These are phyloP conservation scores for Trichaptum fuscoviolaceum DNA, from an alignment of 768 basidiomycete genomes.

Conservation along the genomic window DNA sequence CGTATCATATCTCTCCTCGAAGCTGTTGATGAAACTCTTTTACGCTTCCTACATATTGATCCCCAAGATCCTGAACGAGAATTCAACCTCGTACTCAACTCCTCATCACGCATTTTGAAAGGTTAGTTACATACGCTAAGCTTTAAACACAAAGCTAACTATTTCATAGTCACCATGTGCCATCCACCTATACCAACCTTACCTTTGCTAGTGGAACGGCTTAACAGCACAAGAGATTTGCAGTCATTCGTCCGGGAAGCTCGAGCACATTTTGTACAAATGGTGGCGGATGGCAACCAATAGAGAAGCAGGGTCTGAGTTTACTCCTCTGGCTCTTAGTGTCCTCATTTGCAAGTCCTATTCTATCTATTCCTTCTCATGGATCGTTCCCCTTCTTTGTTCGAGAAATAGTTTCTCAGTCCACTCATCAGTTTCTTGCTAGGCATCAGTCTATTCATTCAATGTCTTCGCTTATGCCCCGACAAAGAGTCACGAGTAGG, in stretches of 20 bases:
- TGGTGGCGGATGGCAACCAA: neutral
- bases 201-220: slow-evolving; percentile 59
- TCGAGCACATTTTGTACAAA: slow-evolving; percentile 23
- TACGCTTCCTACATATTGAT: slow-evolving; percentile 69
- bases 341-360: neutral
- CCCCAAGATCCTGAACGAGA: slow-evolving; percentile 51
- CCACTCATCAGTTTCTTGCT: too few species aligned
- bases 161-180: slow-evolving; percentile 64
- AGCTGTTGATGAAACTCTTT: slow-evolving; percentile 51
- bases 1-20: slow-evolving; percentile 16
- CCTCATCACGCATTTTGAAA: slow-evolving; percentile 55
- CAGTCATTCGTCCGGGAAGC: slow-evolving; percentile 66
- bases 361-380: neutral
- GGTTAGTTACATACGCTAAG: slow-evolving; percentile 37
- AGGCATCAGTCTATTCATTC: too few species aligned
- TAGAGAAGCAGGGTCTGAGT: neutral
- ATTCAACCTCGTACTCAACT: slow-evolving; percentile 72
- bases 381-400: too few species aligned
- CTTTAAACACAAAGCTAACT: slow-evolving; percentile 4
- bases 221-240: slow-evolving; percentile 68
- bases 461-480: too few species aligned
- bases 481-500: too few species aligned
- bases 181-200: slow-evolving; percentile 66
- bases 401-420: too few species aligned
- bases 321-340: neutral